Evolutionary conservation across 495 filamentous ascomycete genomes (phyloP), one percentile per base, ranked within the genome.

Genomic region (Achaetomiella virescens): DNA sequence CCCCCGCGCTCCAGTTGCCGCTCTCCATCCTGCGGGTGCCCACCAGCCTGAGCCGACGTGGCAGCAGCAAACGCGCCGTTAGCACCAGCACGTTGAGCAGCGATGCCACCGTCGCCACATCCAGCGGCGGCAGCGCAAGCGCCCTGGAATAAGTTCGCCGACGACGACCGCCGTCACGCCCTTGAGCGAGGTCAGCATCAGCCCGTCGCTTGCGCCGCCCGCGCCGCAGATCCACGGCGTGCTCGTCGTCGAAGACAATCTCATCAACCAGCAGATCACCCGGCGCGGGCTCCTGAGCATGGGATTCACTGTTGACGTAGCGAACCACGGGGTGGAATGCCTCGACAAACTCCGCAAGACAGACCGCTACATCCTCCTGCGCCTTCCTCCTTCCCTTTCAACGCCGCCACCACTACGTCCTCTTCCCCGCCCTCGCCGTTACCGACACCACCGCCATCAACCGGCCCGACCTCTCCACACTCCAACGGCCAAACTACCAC

Each of bases 281-380:
- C 74, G 79, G 29, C 81, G 82, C 52, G 84, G 88, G 58, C 75
- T 92, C 3, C 61, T 71, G 21, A 82, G 79, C 46, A 68, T 78
- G 33, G 85, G 87, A 21, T 89, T 84, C 59, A 71, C 76, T 1
- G 82, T 88, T 6, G 70, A 83, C 44, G 76, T 87, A 2, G 88
- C 88, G 10, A 88, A 84, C 54, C 84, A 95, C 63, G 89, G 89
- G 22, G 72, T 78, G 38, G 88, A 91, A 61, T 86, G 84, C n/a
- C 72, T 92, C 7, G 82, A 87, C 6, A 73, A 71, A 55, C 59
- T 73, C 24, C 42, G 56, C 20, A 53, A 31, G 2, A 66, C 67
- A 3, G 61, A 72, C 54, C 61, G 69, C 18, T 70, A 27, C 58
- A 55, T 51, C 68, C 63, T 66, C 35, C 66, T 45, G 14, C 14